Base-by-base conservation (phyloP, 805 yeast genomes). In the Candida tammaniensis region DNA sequence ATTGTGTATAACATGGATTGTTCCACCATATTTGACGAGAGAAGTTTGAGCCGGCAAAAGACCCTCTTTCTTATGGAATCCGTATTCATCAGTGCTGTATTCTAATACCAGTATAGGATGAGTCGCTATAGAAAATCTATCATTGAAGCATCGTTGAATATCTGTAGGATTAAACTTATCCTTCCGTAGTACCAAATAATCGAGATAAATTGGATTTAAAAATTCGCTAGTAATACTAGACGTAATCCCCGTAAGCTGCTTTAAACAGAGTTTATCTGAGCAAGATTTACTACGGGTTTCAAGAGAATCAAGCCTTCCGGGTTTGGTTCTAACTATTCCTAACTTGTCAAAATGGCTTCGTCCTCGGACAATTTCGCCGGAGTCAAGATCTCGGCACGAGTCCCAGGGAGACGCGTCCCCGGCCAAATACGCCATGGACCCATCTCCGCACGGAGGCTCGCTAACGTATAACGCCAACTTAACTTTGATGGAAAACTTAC, bases 371-470 rank as follows among this genome's bases (percentile, higher is more conserved):
- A 48, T 33, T 16, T 28, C 24, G 7, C 27, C 27, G 15, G 27
- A 9, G 27, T 24, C n/a, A n/a, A n/a, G n/a, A n/a, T n/a, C n/a
- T n/a, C n/a, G n/a, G n/a, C n/a, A n/a, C n/a, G n/a, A n/a, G 10
- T 21, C 26, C 48, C 67, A 61, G 8, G 61, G 49, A 6, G 23
- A 35, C 10, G 33, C 24, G 26, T 51, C 49, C 9, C 30, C 24
- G 3, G 20, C 17, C 30, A 61, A 39, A 17, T 54, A 49, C 1
- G 59, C 70, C 77, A 87, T 74, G 5, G 94, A 82, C 0, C 86
- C 80, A 54, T 89, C 97, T 1, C 98, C 98, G 62, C 98, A 89
- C 0, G 97, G 97, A 0, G 81, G 67, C 42, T 84, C 93, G 8
- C 89, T 77, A 5, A 84, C 62, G 40, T 76, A 81, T 43, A 87